Evolutionary conservation across 192 early-diverging fungal genomes (phyloP).

Genomic region (Backusella tuberculispora): DNA sequence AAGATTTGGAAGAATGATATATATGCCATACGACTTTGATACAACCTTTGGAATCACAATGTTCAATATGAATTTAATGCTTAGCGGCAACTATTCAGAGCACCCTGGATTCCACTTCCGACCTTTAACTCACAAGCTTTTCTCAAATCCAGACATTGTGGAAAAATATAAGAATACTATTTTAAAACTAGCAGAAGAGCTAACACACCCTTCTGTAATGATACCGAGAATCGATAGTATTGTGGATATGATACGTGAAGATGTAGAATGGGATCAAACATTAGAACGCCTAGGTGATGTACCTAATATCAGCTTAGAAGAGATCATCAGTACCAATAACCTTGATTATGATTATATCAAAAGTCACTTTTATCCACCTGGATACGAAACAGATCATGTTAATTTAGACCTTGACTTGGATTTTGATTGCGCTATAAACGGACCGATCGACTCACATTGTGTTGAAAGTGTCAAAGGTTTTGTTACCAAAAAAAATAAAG

Average conservation of each 20-base stretch:
- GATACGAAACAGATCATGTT: constrained; percentile 3
- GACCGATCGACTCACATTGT: too few species aligned
- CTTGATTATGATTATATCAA: constrained; percentile 11
- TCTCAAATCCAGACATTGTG: background rate
- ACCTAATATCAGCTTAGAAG: background rate
- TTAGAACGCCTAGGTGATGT: background rate
- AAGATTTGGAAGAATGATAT: background rate
- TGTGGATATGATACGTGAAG: constrained; percentile 14
- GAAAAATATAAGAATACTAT: background rate
- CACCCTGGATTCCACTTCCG: constrained; percentile 18
- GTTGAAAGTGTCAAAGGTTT: too few species aligned
- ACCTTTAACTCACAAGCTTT: constrained; percentile 10
- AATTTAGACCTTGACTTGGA: background rate
- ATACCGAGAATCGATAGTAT: constrained; percentile 2
- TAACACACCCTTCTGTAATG: background rate
- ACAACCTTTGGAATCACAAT: background rate
- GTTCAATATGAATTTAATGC: background rate
- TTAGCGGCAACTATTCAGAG: constrained; percentile 19
- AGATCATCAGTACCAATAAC: background rate
- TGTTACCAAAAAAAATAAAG: too few species aligned
- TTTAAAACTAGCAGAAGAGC: background rate
- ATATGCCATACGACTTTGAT: constrained; percentile 10
- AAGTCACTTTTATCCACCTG: background rate
- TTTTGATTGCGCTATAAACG: too few species aligned
- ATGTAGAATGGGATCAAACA: constrained; percentile 21